phyloP scores from a whole-genome alignment of 305 asterid species.

The Fraxinus platypoda region DNA sequence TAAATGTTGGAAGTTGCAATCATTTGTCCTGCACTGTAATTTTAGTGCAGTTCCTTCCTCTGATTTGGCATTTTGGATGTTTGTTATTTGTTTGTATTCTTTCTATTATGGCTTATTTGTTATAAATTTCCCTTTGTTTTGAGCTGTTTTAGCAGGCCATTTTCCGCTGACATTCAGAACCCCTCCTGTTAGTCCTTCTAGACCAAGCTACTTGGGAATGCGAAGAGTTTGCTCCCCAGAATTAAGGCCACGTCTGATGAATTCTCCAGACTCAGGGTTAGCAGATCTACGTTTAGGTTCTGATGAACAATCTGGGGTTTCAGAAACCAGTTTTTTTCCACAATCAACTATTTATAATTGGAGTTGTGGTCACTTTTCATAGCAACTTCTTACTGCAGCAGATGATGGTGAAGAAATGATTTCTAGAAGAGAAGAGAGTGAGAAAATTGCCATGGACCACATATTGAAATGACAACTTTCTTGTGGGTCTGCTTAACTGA shows the following conservation, averaged over 20 bases:
- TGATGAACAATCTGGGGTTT: slow-evolving; percentile 61
- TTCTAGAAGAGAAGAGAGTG: slow-evolving; percentile 80
- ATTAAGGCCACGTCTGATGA: slow-evolving; percentile 84
- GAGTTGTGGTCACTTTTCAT: slow-evolving; percentile 98
- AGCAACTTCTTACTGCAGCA: slow-evolving; percentile 85
- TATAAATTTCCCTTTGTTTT: not conserved
- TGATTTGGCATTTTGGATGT: not conserved
- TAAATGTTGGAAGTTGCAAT: not conserved
- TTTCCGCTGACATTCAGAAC: slow-evolving; percentile 88
- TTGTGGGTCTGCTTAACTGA: slow-evolving; percentile 46
- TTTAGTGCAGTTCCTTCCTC: not conserved
- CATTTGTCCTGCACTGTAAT: not conserved
- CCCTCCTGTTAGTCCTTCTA: slow-evolving; percentile 97
- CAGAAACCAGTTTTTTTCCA: slow-evolving; percentile 94
- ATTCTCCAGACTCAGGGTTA: slow-evolving; percentile 82
- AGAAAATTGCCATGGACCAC: slow-evolving; percentile 70
- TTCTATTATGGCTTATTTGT: not conserved
- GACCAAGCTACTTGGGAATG: slow-evolving; percentile 84
- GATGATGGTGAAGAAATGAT: slow-evolving; percentile 85
- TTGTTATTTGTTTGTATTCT: not conserved
- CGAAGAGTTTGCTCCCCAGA: slow-evolving; percentile 95
- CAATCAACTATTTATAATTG: slow-evolving; percentile 87
- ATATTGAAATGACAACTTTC: slow-evolving; percentile 87
- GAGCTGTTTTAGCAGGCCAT: slow-evolving; percentile 54
- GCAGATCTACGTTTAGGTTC: slow-evolving; percentile 91